Evolutionary conservation across 169 alveolate species (phyloP).

Genomic region (Plasmodium adleri): DNA sequence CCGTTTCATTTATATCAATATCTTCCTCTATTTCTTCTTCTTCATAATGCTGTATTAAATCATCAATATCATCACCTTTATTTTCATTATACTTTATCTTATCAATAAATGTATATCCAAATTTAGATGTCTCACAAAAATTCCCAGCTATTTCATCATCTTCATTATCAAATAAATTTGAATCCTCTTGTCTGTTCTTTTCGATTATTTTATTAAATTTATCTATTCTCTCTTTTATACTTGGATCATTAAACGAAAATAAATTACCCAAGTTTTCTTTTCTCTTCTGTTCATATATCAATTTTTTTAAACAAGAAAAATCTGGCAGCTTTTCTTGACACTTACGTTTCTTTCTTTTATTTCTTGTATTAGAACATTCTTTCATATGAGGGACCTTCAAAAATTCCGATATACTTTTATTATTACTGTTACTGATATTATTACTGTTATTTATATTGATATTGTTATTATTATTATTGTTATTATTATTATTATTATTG

Average conservation of each 20-base stretch:
- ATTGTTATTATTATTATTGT: background rate
- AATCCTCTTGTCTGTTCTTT: constrained; percentile 32
- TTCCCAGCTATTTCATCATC: constrained; percentile 31
- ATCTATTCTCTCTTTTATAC: constrained; percentile 52
- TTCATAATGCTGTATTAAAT: constrained; percentile 67
- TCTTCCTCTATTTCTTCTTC: constrained; percentile 26
- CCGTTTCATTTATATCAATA: background rate
- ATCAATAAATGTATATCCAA: constrained; percentile 73
- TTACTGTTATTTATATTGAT: background rate
- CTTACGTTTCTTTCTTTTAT: constrained; percentile 17
- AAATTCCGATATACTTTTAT: background rate
- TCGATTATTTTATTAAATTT: constrained; percentile 62
- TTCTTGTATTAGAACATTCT: background rate
- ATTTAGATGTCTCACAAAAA: constrained; percentile 57
- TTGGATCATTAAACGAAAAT: constrained; percentile 68
- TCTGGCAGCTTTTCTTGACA: constrained; percentile 53
- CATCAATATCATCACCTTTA: constrained; percentile 42
- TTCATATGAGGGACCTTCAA: background rate
- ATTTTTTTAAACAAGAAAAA: constrained; percentile 68
- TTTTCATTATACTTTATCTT: constrained; percentile 10
- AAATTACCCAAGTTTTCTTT: constrained; percentile 29
- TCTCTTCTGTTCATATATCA: constrained; percentile 65
- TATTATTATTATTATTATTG: background rate
- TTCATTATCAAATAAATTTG: constrained; percentile 11
- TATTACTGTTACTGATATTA: background rate